These are phyloP conservation scores for Evansstolkia leycettana DNA, from an alignment of 495 filamentous ascomycete genomes.

Conservation along the genomic window DNA sequence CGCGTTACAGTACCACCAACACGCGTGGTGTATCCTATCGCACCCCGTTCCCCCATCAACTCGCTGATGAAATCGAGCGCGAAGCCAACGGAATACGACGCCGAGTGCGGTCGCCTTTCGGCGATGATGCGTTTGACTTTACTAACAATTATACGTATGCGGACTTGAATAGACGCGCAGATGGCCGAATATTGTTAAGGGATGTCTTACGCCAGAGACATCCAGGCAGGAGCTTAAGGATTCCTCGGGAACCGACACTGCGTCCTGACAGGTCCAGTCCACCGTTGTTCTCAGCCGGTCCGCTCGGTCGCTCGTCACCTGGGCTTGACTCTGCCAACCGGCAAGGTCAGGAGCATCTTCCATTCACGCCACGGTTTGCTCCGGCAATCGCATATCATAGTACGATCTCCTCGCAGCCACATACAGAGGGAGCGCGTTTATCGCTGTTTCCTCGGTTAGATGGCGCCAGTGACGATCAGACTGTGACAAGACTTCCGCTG, in stretches of 20 bases:
- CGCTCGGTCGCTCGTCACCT: constrained; percentile 13
- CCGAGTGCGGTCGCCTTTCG: constrained; percentile 19
- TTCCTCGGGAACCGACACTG: constrained; percentile 15
- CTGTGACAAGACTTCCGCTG: constrained; percentile 7
- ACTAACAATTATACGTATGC: constrained; percentile 11
- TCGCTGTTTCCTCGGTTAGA: constrained; percentile 17
- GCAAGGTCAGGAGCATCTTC: constrained; percentile 10
- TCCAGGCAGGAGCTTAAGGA: constrained; percentile 19
- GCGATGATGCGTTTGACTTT: constrained; percentile 22
- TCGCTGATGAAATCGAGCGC: constrained; percentile 33
- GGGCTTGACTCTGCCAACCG: constrained; percentile 7
- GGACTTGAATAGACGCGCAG: constrained; percentile 22
- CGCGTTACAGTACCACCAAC: constrained; percentile 16
- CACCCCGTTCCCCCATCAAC: constrained; percentile 23
- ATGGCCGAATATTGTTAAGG: constrained; percentile 17
- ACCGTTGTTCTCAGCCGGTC: constrained; percentile 14
- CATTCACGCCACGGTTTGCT: constrained; percentile 34
- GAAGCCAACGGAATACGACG: constrained; percentile 16
- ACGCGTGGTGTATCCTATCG: constrained; percentile 20
- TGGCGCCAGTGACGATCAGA: constrained; percentile 6
- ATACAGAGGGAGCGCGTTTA: constrained; percentile 11
- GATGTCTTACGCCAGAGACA: constrained; percentile 20
- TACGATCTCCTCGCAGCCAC: constrained; percentile 11
- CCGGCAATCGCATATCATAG: constrained; percentile 28
- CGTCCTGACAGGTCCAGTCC: constrained; percentile 12